A percentile compares a stretch with the other conserved stretches of the same genome.
Conservation (phyloP, 139 green algal species). For the Volvox africanus region DNA sequence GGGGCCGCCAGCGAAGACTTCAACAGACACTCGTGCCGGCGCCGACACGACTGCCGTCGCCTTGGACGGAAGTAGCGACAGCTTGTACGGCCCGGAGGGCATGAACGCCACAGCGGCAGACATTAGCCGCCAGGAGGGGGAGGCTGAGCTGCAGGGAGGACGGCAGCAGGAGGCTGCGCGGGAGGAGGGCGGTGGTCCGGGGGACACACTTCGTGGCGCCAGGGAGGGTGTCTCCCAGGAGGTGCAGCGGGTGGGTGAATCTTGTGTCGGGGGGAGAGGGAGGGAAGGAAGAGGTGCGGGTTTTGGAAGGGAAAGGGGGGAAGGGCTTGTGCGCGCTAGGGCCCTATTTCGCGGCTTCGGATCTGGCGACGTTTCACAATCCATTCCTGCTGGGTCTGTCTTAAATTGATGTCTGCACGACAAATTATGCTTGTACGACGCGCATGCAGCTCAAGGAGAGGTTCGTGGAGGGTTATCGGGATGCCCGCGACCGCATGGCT, state of each 20-base stretch:
- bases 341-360: background rate
- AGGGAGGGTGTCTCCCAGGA: background rate
- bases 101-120: constrained; percentile 13
- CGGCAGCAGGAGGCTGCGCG: no score
- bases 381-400: background rate
- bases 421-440: background rate
- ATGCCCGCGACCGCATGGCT: background rate
- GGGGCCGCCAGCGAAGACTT: no score
- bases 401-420: background rate
- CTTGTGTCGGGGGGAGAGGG: background rate
- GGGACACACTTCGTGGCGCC: background rate
- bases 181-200: background rate
- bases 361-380: background rate
- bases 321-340: no score
- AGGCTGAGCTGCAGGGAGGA: no score
- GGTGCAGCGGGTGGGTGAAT: background rate
- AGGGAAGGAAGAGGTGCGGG: background rate
- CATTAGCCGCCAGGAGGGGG: background rate
- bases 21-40: background rate
- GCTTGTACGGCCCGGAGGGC: constrained; percentile 8
- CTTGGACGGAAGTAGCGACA: background rate
- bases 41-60: background rate
- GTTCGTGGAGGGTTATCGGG: background rate
- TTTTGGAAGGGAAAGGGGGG: no score
- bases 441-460: background rate